Base-by-base conservation (phyloP, 75 land plant genomes). In the Azolla pinnata region DNA sequence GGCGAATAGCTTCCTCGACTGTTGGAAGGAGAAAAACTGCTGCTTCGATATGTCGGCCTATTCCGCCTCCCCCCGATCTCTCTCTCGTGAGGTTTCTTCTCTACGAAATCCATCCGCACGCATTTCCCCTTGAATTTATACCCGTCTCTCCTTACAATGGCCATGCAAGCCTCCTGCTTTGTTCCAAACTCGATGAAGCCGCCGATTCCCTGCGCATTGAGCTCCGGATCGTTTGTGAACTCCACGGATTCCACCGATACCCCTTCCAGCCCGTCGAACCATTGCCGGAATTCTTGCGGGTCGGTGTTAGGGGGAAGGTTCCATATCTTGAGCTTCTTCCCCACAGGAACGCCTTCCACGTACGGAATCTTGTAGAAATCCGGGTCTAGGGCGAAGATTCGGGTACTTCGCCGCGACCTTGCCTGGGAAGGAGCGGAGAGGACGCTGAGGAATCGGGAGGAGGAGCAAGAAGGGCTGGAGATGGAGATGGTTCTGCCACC, bases 291-390 rank as follows among this genome's bases (percentile, higher is more conserved):
- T 23, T 46, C 49, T 46, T 46, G 10, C 2, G 4, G 49, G 14
- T 46, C 49, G 23, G 21, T 2, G 17, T 46, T 46, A 46, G 49
- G 12, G 17, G 49, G 49, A 46, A 46, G 49, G 17, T 46, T 46
- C 49, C 49, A 46, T 46, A 46, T 18, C 49, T 46, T 46, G 4
- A 46, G 49, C 49, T 23, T 46, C 21, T 46, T 46, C 2, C 49
- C 49, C n/a, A 46, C 49, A 46, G 49, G 49, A 46, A 46, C 49
- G 2, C 49, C 49, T 46, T 46, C 49, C 49, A 46, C 49, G 21
- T 46, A 14, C n/a, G 49, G 49, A 2, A 46, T 46, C 21, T 46
- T 46, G 49, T 46, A 46, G 49, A 46, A 46, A 23, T 46, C 49
- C 2, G 49, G 49, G 49, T 46, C 49, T 17, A 46, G 17, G 21